Evolutionary conservation across 148 eudicot genomes (phyloP).

Genomic region (Bassia scoparia): DNA sequence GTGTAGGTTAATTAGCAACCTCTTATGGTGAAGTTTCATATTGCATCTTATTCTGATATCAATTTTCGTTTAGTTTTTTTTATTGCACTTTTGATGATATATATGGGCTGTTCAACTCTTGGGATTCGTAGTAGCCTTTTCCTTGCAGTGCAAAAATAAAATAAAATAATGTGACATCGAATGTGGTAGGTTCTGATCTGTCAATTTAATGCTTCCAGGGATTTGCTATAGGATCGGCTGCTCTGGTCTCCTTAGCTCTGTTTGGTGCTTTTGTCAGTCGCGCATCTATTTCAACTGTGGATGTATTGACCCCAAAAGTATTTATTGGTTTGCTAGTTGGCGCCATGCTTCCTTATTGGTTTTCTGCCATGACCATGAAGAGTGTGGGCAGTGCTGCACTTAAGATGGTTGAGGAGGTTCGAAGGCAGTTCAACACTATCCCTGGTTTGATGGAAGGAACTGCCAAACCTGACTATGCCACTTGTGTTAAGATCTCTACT

Average conservation of each 20-base stretch:
- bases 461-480: conserved; percentile 89
- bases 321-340: conserved; percentile 84
- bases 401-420: conserved; percentile 93
- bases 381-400: conserved; percentile 93
- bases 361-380: conserved; percentile 99
- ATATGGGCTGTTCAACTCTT: not conserved
- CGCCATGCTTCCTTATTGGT: conserved; percentile 98
- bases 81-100: not conserved
- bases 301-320: conserved; percentile 74
- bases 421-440: conserved; percentile 83
- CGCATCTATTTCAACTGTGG: conserved; percentile 60
- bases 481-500: conserved; percentile 88
- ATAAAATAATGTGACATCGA: not conserved
- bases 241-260: conserved; percentile 81
- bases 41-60: not conserved
- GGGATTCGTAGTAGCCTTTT: not conserved
- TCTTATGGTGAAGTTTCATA: not conserved
- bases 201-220: conserved; percentile 41
- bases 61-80: not conserved
- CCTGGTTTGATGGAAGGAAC: conserved; percentile 92
- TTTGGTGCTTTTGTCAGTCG: conserved; percentile 90
- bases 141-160: not conserved
- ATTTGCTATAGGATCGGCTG: conserved; percentile 92
- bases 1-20: not conserved
- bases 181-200: not conserved